These are phyloP conservation scores for Miscanthus lutarioriparius DNA, from an alignment of 176 grass and related monocot species.

Conservation along the genomic window DNA sequence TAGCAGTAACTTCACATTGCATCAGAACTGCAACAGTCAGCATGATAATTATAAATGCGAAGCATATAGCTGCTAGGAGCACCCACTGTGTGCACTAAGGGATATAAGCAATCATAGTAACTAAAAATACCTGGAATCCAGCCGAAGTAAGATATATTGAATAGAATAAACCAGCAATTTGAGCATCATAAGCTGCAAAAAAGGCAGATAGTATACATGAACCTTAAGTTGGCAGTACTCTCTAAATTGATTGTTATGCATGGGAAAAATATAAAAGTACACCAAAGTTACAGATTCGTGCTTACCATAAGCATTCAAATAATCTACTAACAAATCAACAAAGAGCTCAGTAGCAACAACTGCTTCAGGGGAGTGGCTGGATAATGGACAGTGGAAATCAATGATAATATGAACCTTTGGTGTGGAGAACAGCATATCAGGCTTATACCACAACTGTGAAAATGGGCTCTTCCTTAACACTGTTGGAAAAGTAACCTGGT, in stretches of 20 bases:
- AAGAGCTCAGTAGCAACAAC: conserved; percentile 62
- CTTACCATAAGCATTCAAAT: conserved; percentile 97
- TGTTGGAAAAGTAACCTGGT: conserved; percentile 69
- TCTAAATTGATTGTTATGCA: conserved; percentile 3
- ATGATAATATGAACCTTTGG: conserved; percentile 82
- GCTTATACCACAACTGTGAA: conserved; percentile 92
- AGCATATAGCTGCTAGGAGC: not conserved
- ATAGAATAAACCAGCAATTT: conserved; percentile 83
- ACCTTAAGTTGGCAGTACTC: conserved; percentile 10
- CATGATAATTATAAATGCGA: not conserved
- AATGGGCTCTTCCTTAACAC: conserved; percentile 69
- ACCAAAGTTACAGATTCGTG: conserved; percentile 24
- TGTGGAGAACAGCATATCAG: conserved; percentile 68
- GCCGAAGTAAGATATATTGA: conserved; percentile 51
- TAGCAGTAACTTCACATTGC: conserved; percentile 13
- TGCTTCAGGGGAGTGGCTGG: conserved; percentile 82
- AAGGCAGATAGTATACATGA: not conserved
- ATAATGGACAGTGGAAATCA: conserved; percentile 92
- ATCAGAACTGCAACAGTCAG: conserved; percentile 18
- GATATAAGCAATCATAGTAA: conserved; percentile 16
- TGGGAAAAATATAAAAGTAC: not conserved
- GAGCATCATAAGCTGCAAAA: conserved; percentile 88
- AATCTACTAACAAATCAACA: conserved; percentile 75
- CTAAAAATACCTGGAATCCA: conserved; percentile 75
- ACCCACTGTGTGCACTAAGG: not conserved